Base-by-base conservation (phyloP, 495 filamentous ascomycete species). In the Trichoderma asperelloides region DNA sequence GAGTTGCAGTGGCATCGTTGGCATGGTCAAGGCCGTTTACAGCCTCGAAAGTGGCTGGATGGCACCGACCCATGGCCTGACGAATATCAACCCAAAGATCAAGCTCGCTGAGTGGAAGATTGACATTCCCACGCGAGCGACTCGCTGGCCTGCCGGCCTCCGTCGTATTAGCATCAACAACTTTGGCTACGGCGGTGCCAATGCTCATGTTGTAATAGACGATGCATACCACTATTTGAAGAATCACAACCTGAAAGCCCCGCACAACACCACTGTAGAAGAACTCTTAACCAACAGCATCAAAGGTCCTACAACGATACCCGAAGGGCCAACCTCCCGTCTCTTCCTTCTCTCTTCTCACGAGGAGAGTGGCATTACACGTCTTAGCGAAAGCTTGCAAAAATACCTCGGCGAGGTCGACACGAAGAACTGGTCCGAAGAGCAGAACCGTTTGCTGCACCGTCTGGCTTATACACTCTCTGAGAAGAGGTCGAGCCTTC, bases 131-230 rank as follows among this genome's bases (percentile, higher is more conserved):
- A 51, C 47, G 18, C 7, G 1, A 5, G 47, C 47, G 6, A 21
- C 21, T n/a, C 47, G 16, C 15, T 51, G 47, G 47, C 47, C 47
- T n/a, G 47, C 16, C 21, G 21, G 16, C 21, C 47, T n/a, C 21
- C 16, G 16, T 8, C 47, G 47, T 21, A n/a, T n/a, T 1, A 51
- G 47, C 3, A 74, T 87, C 21, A 87, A 85, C 66, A 82, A 75
- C 9, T 87, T 85, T 60, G 84, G 85, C 0, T 84, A 75, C 66
- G 85, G 85, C 0, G 84, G 85, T 3, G 70, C 79, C n/a, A 87
- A 87, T 68, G 15, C 47, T 51, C 47, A 51, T 8, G 47, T n/a
- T 5, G 18, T 51, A 5, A 51, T 51, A 0, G 47, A 51, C 16
- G 21, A n/a, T 21, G 30, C 30, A 6, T 33, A 33, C 30, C 30